Conservation (phyloP, 2,329 filamentous ascomycete genomes). For the Venturia nashicola region DNA sequence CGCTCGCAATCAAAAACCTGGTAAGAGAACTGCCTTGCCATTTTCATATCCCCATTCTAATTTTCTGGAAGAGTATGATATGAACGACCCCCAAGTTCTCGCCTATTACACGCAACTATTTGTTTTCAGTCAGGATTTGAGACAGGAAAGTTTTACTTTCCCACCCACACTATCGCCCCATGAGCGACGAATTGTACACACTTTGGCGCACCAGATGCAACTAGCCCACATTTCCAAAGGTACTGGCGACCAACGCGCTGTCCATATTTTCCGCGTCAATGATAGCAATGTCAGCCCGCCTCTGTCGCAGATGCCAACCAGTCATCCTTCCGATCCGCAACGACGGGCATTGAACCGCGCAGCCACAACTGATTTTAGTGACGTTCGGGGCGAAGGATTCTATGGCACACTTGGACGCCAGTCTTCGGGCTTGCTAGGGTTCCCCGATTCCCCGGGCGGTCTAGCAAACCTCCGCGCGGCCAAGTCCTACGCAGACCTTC, state of each 20-base stretch:
- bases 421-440: constrained; percentile 66
- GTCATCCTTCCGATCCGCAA: constrained; percentile 61
- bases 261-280: constrained; percentile 67
- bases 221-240: constrained; percentile 85
- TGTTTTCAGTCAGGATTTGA: constrained; percentile 71
- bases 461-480: constrained; percentile 74
- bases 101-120: constrained; percentile 83
- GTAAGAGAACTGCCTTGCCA: constrained; percentile 15
- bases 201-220: constrained; percentile 88
- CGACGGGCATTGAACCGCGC: constrained; percentile 81
- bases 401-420: constrained; percentile 71
- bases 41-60: constrained; percentile 12
- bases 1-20: constrained; percentile 36
- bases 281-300: constrained; percentile 48
- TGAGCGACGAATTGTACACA: constrained; percentile 84
- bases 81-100: constrained; percentile 82
- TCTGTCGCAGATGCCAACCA: constrained; percentile 47
- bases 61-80: constrained; percentile 54
- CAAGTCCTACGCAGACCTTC: constrained; percentile 92
- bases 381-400: constrained; percentile 60
- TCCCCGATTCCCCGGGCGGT: constrained; percentile 59
- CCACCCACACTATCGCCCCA: constrained; percentile 66
- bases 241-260: constrained; percentile 73
- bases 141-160: constrained; percentile 73
- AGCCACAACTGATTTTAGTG: constrained; percentile 94